Evolutionary conservation across 2,329 filamentous ascomycete genomes (phyloP).

Genomic region (Blastomyces gilchristii): DNA sequence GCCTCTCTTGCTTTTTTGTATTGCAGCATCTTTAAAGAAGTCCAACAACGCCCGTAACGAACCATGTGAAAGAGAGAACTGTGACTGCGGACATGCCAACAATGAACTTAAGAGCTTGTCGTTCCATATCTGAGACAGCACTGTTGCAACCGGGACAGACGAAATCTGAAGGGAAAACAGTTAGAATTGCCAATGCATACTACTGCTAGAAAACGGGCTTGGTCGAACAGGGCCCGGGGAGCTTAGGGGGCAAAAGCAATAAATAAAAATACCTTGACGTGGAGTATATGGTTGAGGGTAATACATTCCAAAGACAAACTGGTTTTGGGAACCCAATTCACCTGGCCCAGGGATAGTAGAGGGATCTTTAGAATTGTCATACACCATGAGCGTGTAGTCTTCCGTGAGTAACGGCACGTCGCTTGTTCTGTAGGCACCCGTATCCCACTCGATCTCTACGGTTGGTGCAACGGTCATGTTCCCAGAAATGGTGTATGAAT

Average conservation of each 20-base stretch:
- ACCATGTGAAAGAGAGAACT: slow-evolving; percentile 48
- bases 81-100: slow-evolving; percentile 48
- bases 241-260: neutral
- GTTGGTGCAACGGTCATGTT: slow-evolving; percentile 49
- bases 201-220: neutral
- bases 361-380: slow-evolving; percentile 46
- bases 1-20: neutral
- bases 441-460: slow-evolving; percentile 51
- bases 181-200: slow-evolving; percentile 11
- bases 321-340: slow-evolving; percentile 43
- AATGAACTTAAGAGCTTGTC: slow-evolving; percentile 46
- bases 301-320: slow-evolving; percentile 56
- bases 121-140: slow-evolving; percentile 44
- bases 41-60: slow-evolving; percentile 34
- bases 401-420: slow-evolving; percentile 46
- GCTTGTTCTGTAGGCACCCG: slow-evolving; percentile 40
- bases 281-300: slow-evolving; percentile 42
- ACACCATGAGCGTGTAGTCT: slow-evolving; percentile 54
- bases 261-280: slow-evolving; percentile 34
- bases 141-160: slow-evolving; percentile 49
- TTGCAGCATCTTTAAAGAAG: neutral
- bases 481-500: slow-evolving; percentile 51
- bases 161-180: slow-evolving; percentile 33
- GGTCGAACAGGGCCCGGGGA: neutral
- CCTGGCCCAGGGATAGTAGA: slow-evolving; percentile 45